A percentile compares a stretch with the other conserved stretches of the same genome.
These are phyloP conservation scores for Przewalskia tangutica DNA, from an alignment of 257 asterid genomes.

Conservation along the genomic window DNA sequence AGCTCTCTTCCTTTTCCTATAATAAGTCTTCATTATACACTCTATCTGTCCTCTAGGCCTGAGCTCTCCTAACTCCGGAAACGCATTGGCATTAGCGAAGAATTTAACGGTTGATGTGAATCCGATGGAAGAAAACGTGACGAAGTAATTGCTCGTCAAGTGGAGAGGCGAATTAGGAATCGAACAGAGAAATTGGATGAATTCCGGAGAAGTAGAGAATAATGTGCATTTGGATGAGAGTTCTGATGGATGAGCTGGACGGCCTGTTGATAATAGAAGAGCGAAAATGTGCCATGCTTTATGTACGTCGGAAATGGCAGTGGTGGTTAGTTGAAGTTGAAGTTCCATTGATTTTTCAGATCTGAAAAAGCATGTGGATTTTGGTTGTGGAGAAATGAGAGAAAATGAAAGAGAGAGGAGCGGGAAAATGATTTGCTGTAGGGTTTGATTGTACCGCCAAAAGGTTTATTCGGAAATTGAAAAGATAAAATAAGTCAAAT, in stretches of 20 bases:
- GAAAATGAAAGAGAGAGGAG: slow-evolving; percentile 6
- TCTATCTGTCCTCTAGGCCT: slow-evolving; percentile 1
- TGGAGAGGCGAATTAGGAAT: slow-evolving; percentile 57
- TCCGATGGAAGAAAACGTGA: slow-evolving; percentile 49
- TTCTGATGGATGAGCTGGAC: slow-evolving; percentile 39
- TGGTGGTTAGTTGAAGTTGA: slow-evolving; percentile 6
- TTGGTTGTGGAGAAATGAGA: neutral
- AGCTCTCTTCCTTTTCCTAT: slow-evolving; percentile 46
- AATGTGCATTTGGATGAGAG: slow-evolving; percentile 29
- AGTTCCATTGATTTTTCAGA: slow-evolving; percentile 29
- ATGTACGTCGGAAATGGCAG: slow-evolving; percentile 24
- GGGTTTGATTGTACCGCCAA: slow-evolving; percentile 34
- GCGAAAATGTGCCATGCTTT: slow-evolving; percentile 61
- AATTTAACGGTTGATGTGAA: slow-evolving; percentile 24
- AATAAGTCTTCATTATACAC: slow-evolving; percentile 22
- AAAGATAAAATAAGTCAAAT: neutral
- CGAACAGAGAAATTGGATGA: slow-evolving; percentile 46
- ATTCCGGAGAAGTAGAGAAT: slow-evolving; percentile 25
- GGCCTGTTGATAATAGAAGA: slow-evolving; percentile 32
- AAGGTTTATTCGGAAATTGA: neutral
- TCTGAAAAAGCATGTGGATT: slow-evolving; percentile 15
- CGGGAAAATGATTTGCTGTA: slow-evolving; percentile 16
- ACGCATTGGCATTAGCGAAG: slow-evolving; percentile 15
- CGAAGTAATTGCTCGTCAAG: slow-evolving; percentile 23
- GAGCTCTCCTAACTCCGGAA: neutral